Conservation (phyloP, 768 basidiomycete species). For the Mycena latifolia region DNA sequence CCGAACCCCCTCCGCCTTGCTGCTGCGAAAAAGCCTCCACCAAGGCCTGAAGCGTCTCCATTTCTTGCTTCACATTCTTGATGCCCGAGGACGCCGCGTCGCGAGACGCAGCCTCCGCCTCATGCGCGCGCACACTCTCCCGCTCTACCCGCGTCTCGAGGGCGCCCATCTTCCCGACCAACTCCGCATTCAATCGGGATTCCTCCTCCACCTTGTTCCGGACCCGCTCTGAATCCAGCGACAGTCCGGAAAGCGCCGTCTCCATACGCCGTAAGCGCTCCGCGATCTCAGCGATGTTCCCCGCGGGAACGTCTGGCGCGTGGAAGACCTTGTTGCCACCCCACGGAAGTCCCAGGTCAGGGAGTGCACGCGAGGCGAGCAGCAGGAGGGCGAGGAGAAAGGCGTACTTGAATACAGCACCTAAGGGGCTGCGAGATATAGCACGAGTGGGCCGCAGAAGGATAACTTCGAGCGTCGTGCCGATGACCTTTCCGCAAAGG, state of each 20-base stretch:
- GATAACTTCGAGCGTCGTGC: slow-evolving; percentile 60
- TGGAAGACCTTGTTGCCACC: slow-evolving; percentile 52
- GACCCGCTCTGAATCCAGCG: slow-evolving; percentile 64
- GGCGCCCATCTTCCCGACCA: slow-evolving; percentile 64
- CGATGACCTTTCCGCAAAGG: slow-evolving; percentile 61
- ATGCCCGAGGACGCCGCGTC: slow-evolving; percentile 60
- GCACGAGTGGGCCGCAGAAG: slow-evolving; percentile 62
- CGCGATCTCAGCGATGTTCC: slow-evolving; percentile 75
- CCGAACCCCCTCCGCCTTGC: slow-evolving; percentile 26
- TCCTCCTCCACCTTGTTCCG: slow-evolving; percentile 67
- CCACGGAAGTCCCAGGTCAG: slow-evolving; percentile 40
- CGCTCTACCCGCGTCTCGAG: slow-evolving; percentile 62
- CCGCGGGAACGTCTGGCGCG: slow-evolving; percentile 69
- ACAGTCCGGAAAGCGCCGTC: slow-evolving; percentile 69
- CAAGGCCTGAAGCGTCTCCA: slow-evolving; percentile 65
- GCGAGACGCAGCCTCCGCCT: slow-evolving; percentile 65
- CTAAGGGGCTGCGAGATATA: slow-evolving; percentile 47
- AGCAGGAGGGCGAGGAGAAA: slow-evolving; percentile 52
- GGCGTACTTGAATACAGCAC: slow-evolving; percentile 46
- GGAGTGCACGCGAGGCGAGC: slow-evolving; percentile 49
- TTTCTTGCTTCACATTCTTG: slow-evolving; percentile 64
- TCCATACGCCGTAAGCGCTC: slow-evolving; percentile 75
- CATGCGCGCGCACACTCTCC: slow-evolving; percentile 59
- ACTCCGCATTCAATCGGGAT: slow-evolving; percentile 60
- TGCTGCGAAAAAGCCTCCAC: slow-evolving; percentile 44